Base-by-base conservation (phyloP, 805 yeast species). In the Monosporozyma solicola region DNA sequence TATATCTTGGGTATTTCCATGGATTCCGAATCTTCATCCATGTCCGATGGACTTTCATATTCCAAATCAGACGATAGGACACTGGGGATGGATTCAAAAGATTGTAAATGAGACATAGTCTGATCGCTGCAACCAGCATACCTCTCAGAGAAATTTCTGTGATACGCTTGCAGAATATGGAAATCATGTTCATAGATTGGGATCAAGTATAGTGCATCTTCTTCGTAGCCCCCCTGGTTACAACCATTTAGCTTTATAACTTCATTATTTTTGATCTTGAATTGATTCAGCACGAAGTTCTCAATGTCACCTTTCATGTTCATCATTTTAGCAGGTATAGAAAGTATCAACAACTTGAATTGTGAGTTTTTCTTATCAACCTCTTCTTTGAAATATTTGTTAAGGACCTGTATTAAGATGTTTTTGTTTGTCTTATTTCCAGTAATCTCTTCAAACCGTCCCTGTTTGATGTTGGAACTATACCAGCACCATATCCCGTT, bases 401-500 rank as follows among this genome's bases (percentile, higher is more conserved):
- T 57, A 22, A 65, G 51, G 46, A 64, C 63, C 29, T 60, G 51
- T 43, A 57, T 55, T 31, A 65, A 53, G 25, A 57, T 57, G 6
- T 57, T 52, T 7, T 54, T 53, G 32, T 58, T 63, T 11, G 56
- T 33, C 22, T 54, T 53, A 48, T 69, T 63, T 10, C 56, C 52
- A 5, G 58, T 61, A 6, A 70, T 59, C 47, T 64, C 63, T 51
- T 70, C 73, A 52, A 70, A 69, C 10, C 61, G 59, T 0, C 73
- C 73, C 10, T 60, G 58, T 45, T 63, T 56, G 8, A 70, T 53
- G 35, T 67, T 68, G 9, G 63, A 52, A 27, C 66, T 44, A 51
- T 67, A 69, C 72, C 72, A 70, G 13, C 66, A 59, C 67, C 69
- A 67, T 29, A 69, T 53, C 3, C 61, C 64, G 39, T 63, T 63